These are phyloP conservation scores for Pyrrhoderma lamaoense DNA, from an alignment of 1,284 basidiomycete species.

Conservation along the genomic window DNA sequence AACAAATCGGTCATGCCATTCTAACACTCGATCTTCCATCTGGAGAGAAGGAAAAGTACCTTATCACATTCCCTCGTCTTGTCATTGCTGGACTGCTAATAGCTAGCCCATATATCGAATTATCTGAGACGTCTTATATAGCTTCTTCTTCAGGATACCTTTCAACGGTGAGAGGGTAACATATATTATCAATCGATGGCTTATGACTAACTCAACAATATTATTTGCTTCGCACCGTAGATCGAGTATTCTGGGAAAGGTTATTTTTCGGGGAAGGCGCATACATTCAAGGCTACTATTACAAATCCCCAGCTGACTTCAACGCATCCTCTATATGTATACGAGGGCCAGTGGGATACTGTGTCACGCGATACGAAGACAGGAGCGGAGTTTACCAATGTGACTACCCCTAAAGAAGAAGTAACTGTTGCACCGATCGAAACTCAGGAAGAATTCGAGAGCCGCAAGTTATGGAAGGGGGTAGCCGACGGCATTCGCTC, in stretches of 20 bases:
- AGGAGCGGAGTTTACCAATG: constrained; percentile 55
- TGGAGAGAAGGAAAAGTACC: constrained; percentile 64
- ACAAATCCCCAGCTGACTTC: constrained; percentile 33
- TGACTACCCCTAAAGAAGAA: constrained; percentile 62
- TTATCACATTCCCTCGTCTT: constrained; percentile 86
- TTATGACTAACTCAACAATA: too few relatives aligned
- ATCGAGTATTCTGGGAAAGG: constrained; percentile 95
- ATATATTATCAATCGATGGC: too few relatives aligned
- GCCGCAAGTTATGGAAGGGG: constrained; percentile 76
- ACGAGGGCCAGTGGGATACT: constrained; percentile 89
- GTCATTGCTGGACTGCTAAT: constrained; percentile 56
- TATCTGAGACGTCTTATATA: constrained; percentile 81
- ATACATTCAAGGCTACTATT: constrained; percentile 84
- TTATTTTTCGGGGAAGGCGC: constrained; percentile 90
- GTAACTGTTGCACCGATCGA: constrained; percentile 56
- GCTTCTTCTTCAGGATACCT: constrained; percentile 70
- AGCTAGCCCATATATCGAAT: constrained; percentile 80
- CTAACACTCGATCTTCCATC: constrained; percentile 62
- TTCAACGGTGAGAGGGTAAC: constrained; percentile 37
- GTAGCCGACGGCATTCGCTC: constrained; percentile 89
- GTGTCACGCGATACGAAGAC: constrained; percentile 49
- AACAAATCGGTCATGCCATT: constrained; percentile 92
- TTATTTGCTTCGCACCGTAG: too few relatives aligned
- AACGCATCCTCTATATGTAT: constrained; percentile 41
- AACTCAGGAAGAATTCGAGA: constrained; percentile 72